Conservation (phyloP, 495 filamentous ascomycete genomes). For the Talaromyces thailandensis region DNA sequence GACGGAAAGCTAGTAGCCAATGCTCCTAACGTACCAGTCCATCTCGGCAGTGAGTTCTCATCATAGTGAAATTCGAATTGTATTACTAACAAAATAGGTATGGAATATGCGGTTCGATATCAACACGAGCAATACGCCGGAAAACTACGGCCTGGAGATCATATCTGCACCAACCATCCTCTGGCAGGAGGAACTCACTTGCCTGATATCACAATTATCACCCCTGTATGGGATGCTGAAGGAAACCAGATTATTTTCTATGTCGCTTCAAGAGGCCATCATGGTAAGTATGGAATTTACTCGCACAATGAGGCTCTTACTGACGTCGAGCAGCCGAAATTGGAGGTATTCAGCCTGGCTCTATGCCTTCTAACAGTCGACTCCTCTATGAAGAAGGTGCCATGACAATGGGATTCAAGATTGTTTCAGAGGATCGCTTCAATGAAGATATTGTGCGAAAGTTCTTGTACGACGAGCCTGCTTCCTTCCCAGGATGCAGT, state of each 20-base stretch:
- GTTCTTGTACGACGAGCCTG: conserved; percentile 74
- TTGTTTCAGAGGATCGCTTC: conserved; percentile 83
- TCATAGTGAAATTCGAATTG: background rate
- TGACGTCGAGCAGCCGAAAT: conserved; percentile 85
- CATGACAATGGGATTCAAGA: conserved; percentile 84
- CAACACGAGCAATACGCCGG: conserved; percentile 90
- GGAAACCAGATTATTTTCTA: conserved; percentile 92
- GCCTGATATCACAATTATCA: conserved; percentile 84
- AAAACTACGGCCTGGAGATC: conserved; percentile 82
- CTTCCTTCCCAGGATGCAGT: conserved; percentile 75
- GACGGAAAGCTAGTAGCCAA: conserved; percentile 88
- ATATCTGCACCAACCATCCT: conserved; percentile 92
- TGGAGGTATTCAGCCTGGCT: conserved; percentile 92
- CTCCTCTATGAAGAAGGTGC: conserved; percentile 94
- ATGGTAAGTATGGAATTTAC: conserved; percentile 21
- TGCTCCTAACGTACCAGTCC: conserved; percentile 88
- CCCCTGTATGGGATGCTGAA: conserved; percentile 69
- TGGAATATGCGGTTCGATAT: conserved; percentile 90
- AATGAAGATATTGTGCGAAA: conserved; percentile 81
- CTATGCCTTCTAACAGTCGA: conserved; percentile 90
- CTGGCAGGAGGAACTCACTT: conserved; percentile 85
- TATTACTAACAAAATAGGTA: conserved; percentile 29
- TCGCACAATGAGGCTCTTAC: background rate
- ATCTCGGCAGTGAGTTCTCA: conserved; percentile 56
- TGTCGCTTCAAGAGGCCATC: conserved; percentile 89